Percentiles rank a stretch among this genome's conserved stretches.
Evolutionary conservation across 2,329 filamentous ascomycete genomes (phyloP).

Genomic region (Colletotrichum truncatum): DNA sequence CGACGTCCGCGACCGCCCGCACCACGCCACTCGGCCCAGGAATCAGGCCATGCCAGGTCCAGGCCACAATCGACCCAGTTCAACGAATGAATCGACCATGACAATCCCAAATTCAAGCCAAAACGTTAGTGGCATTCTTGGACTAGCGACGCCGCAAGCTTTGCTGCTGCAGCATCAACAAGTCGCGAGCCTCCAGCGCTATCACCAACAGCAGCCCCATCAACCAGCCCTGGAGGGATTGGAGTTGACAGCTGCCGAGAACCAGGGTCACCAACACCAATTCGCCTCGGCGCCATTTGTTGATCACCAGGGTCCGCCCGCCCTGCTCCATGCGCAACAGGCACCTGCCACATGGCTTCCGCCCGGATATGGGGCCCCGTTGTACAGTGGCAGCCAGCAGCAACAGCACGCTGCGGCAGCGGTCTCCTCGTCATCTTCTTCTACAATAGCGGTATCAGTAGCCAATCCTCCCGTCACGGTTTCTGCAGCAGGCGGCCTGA

Average conservation of each 20-base stretch:
- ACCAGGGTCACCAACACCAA: conserved; percentile 13
- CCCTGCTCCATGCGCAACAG: conserved; percentile 15
- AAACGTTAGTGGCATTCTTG: neutral
- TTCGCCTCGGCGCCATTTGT: conserved; percentile 1
- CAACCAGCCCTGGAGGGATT: conserved; percentile 8
- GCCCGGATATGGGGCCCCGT: conserved; percentile 18
- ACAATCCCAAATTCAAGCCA: neutral
- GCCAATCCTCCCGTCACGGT: neutral
- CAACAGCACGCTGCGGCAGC: neutral
- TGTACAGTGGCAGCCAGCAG: conserved; percentile 14
- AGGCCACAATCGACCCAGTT: conserved; percentile 15
- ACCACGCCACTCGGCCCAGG: conserved; percentile 25
- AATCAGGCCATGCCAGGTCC: conserved; percentile 24
- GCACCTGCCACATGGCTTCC: conserved; percentile 16
- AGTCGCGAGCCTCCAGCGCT: neutral
- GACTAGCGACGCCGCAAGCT: neutral
- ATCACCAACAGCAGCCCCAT: conserved; percentile 11
- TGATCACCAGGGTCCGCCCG: conserved; percentile 5
- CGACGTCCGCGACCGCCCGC: conserved; percentile 17
- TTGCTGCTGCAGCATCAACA: too few relatives aligned
- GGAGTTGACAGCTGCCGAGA: conserved; percentile 10
- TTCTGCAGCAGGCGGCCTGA: conserved; percentile 4
- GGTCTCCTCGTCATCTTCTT: neutral
- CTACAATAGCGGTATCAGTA: neutral
- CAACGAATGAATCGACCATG: neutral